Conservation (phyloP, 2,329 filamentous ascomycete species). For the Aspergillus cejpii region DNA sequence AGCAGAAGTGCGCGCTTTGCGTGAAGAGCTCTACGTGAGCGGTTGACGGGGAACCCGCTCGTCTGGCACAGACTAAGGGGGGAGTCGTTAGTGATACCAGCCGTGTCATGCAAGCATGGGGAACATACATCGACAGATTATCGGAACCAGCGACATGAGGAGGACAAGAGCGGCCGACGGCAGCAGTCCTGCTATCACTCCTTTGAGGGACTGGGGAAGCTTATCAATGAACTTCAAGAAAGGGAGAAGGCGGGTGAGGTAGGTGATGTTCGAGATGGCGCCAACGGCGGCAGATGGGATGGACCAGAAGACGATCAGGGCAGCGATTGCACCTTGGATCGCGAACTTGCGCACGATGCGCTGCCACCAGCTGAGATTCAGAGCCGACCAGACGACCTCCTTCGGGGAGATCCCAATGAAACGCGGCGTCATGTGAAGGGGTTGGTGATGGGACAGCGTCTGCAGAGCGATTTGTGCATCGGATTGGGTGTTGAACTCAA, state of each 20-base stretch:
- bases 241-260: slow-evolving; percentile 46
- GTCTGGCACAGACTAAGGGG: slow-evolving; percentile 61
- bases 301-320: slow-evolving; percentile 80
- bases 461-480: slow-evolving; percentile 83
- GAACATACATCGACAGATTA: slow-evolving; percentile 65
- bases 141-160: slow-evolving; percentile 78
- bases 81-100: slow-evolving; percentile 3
- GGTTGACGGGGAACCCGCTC: slow-evolving; percentile 71
- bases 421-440: slow-evolving; percentile 79
- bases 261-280: slow-evolving; percentile 76
- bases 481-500: slow-evolving; percentile 76
- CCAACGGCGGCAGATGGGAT: slow-evolving; percentile 72
- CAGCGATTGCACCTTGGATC: slow-evolving; percentile 63
- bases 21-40: slow-evolving; percentile 80
- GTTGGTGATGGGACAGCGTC: slow-evolving; percentile 74
- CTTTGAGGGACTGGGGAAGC: slow-evolving; percentile 64
- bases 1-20: slow-evolving; percentile 76
- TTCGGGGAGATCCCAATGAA: slow-evolving; percentile 73
- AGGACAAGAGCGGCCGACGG: slow-evolving; percentile 72
- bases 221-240: slow-evolving; percentile 70
- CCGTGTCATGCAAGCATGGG: not conserved
- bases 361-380: slow-evolving; percentile 79
- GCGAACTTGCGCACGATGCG: slow-evolving; percentile 64
- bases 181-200: slow-evolving; percentile 75
- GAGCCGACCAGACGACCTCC: slow-evolving; percentile 83